Evolutionary conservation across 2,329 filamentous ascomycete species (phyloP).

Genomic region (Arthrobotrys conoides): DNA sequence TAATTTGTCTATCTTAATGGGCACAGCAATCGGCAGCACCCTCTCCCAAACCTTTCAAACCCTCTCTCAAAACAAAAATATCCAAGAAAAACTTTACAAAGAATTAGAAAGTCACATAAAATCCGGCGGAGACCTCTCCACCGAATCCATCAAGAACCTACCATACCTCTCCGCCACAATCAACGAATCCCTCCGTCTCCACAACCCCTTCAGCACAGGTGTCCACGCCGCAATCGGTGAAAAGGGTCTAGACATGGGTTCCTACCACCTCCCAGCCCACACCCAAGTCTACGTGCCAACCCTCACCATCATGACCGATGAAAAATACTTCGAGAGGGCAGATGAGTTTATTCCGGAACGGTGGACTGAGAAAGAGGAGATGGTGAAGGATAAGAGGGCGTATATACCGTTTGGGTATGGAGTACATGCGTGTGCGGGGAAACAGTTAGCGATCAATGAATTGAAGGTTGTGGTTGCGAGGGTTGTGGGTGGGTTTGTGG

Average conservation of each 20-base stretch:
- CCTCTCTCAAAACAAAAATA: conserved; percentile 28
- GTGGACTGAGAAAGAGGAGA: conserved; percentile 65
- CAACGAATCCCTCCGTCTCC: conserved; percentile 72
- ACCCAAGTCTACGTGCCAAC: conserved; percentile 68
- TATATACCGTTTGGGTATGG: conserved; percentile 54
- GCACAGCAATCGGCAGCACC: conserved; percentile 26
- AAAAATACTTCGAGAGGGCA: conserved; percentile 68
- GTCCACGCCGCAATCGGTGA: conserved; percentile 70
- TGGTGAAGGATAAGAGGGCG: conserved; percentile 45
- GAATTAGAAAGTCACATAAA: conserved; percentile 46
- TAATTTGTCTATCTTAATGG: conserved; percentile 39
- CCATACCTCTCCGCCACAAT: conserved; percentile 72
- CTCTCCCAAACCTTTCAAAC: conserved; percentile 47
- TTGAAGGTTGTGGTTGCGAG: conserved; percentile 50
- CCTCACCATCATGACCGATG: conserved; percentile 69
- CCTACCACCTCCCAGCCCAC: conserved; percentile 68
- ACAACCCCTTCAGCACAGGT: conserved; percentile 70
- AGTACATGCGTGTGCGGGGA: conserved; percentile 53
- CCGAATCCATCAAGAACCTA: conserved; percentile 63
- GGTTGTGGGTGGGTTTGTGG: conserved; percentile 36
- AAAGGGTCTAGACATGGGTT: conserved; percentile 68
- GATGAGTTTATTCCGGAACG: conserved; percentile 69
- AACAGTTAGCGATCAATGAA: conserved; percentile 58
- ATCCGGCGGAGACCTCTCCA: conserved; percentile 38
- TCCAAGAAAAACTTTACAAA: conserved; percentile 37